A percentile compares a stretch with the other conserved stretches of the same genome.
phyloP scores from a whole-genome alignment of 179 eudicot genomes.

The Nepenthes alata region DNA sequence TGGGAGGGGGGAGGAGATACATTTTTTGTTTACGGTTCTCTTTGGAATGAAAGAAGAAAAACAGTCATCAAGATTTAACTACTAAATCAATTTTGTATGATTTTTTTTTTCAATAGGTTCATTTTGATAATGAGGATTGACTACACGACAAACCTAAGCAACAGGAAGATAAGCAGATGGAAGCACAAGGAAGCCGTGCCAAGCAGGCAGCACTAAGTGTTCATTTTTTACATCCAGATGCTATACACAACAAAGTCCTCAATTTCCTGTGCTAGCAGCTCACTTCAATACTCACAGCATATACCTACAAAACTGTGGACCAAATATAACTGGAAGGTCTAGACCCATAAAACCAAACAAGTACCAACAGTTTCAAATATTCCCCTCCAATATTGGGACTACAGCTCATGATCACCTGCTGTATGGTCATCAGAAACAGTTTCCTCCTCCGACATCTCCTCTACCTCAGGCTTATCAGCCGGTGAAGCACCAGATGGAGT shows the following conservation, averaged over 20 bases:
- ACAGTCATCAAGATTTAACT: no score
- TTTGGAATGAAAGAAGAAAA: no score
- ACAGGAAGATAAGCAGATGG: no score
- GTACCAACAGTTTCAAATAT: conserved; percentile 6
- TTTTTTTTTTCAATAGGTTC: no score
- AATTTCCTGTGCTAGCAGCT: not conserved
- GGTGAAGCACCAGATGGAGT: conserved; percentile 28
- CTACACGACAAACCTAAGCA: no score
- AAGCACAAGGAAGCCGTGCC: not conserved
- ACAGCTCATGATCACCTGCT: conserved; percentile 15
- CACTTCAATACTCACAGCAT: no score
- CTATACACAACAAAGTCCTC: no score
- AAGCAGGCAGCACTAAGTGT: not conserved
- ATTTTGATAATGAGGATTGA: no score
- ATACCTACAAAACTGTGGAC: conserved; percentile 38
- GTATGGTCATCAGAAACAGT: conserved; percentile 29
- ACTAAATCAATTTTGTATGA: no score
- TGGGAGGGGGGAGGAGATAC: no score
- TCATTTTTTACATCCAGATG: no score
- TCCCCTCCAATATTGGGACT: conserved; percentile 3
- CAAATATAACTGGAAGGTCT: conserved; percentile 2
- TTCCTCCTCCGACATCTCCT: conserved; percentile 48
- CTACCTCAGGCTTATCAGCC: conserved; percentile 14
- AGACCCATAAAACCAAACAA: not conserved
- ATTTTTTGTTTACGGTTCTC: no score